Conservation (phyloP, 371 early-diverging fungal genomes). For the Mucor circinelloides region DNA sequence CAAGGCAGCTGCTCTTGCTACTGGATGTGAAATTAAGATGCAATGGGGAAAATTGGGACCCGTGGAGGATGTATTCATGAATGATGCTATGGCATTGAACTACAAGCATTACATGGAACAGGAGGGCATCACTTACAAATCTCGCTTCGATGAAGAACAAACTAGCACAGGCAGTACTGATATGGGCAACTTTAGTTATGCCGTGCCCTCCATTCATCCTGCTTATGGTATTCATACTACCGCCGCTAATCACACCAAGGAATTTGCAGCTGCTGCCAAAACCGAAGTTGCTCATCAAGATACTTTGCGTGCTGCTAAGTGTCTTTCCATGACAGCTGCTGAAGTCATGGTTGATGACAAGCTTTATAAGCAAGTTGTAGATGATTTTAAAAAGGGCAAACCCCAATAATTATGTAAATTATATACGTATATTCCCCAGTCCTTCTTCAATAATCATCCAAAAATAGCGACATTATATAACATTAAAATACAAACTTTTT, state of each 20-base stretch:
- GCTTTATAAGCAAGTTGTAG: constrained; percentile 30
- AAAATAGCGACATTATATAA: too few relatives aligned
- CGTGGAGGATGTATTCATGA: constrained; percentile 49
- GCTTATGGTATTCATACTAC: constrained; percentile 27
- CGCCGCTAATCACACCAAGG: constrained; percentile 34
- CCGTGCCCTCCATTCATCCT: constrained; percentile 29
- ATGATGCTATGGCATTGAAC: constrained; percentile 55
- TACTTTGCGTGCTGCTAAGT: constrained; percentile 56
- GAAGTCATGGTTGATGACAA: constrained; percentile 30
- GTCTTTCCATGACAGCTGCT: constrained; percentile 42
- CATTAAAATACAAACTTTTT: too few relatives aligned
- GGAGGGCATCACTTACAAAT: constrained; percentile 39
- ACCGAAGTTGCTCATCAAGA: constrained; percentile 63
- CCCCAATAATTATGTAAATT: background rate
- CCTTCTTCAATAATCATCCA: too few relatives aligned
- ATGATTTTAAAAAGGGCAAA: constrained; percentile 38
- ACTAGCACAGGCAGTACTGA: constrained; percentile 63
- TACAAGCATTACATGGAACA: constrained; percentile 58
- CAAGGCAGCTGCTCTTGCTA: constrained; percentile 65
- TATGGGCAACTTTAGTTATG: constrained; percentile 71
- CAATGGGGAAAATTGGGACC: constrained; percentile 43
- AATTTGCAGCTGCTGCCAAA: constrained; percentile 63
- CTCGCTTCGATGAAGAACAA: constrained; percentile 43
- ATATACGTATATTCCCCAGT: background rate
- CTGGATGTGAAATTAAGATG: constrained; percentile 66